Percentiles rank a stretch among this genome's conserved stretches.
phyloP scores from a whole-genome alignment of 352 stramenopile genomes.

The Phytophthora constricta region DNA sequence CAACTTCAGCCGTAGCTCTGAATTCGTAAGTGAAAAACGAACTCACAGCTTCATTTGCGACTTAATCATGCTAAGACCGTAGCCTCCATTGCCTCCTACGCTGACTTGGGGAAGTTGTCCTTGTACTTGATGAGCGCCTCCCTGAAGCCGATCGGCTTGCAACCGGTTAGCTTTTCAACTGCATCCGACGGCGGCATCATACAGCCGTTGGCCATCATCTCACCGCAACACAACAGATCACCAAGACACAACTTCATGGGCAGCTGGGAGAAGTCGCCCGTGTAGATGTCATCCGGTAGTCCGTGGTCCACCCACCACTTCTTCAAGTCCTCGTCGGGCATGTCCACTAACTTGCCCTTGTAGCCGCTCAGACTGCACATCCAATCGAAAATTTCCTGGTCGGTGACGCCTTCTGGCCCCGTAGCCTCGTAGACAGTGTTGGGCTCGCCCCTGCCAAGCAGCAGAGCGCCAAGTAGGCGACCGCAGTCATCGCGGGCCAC shows the following conservation, averaged over 20 bases:
- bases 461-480: not conserved
- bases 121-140: conserved; percentile 26
- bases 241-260: conserved; percentile 17
- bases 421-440: conserved; percentile 16
- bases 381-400: conserved; percentile 19
- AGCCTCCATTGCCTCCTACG: too few species aligned
- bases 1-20: too few species aligned
- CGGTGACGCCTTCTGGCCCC: conserved; percentile 7
- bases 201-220: conserved; percentile 12
- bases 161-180: conserved; percentile 34
- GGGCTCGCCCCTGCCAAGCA: conserved; percentile 11
- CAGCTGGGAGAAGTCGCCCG: conserved; percentile 3
- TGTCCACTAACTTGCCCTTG: conserved; percentile 13
- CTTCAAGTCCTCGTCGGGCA: conserved; percentile 15
- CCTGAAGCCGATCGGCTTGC: conserved; percentile 18
- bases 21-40: too few species aligned
- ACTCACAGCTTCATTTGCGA: too few species aligned
- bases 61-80: too few species aligned
- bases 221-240: conserved; percentile 19
- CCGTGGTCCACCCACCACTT: conserved; percentile 17
- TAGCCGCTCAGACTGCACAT: conserved; percentile 11
- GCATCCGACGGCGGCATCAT: conserved; percentile 22
- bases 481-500: conserved; percentile 12
- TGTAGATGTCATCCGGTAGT: not conserved
- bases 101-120: conserved; percentile 28